Evolutionary conservation across 1,284 basidiomycete genomes (phyloP).

Genomic region (Boletus nobilissimus): DNA sequence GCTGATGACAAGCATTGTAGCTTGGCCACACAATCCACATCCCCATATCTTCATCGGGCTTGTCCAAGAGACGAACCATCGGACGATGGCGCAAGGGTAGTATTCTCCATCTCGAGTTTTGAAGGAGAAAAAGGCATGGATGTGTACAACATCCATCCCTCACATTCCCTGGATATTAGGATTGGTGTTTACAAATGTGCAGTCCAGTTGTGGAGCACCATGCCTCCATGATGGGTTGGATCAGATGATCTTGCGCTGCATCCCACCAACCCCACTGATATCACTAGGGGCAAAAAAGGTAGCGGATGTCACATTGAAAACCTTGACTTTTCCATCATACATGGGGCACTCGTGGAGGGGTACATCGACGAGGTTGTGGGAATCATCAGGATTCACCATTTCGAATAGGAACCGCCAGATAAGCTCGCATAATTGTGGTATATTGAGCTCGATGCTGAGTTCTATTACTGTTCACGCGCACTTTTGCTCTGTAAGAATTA

Average conservation of each 20-base stretch:
- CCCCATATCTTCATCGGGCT: not conserved
- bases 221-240: not conserved
- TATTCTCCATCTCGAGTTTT: too few species aligned
- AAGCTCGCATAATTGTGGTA: not conserved
- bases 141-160: not conserved
- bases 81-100: not conserved
- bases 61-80: not conserved
- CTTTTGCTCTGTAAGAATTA: not conserved
- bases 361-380: fast-evolving
- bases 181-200: not conserved
- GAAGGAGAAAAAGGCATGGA: too few species aligned
- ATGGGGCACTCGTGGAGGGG: too few species aligned
- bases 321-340: not conserved
- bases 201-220: not conserved
- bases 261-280: not conserved
- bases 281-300: not conserved
- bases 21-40: not conserved
- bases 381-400: too few species aligned
- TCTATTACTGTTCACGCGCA: not conserved
- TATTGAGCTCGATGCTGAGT: not conserved
- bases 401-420: not conserved
- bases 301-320: not conserved
- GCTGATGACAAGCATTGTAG: too few species aligned
- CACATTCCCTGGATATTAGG: not conserved
- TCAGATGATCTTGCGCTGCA: not conserved